Evolutionary conservation across 371 early-diverging fungal species (phyloP).

Genomic region (Apophysomyces ossiformis): DNA sequence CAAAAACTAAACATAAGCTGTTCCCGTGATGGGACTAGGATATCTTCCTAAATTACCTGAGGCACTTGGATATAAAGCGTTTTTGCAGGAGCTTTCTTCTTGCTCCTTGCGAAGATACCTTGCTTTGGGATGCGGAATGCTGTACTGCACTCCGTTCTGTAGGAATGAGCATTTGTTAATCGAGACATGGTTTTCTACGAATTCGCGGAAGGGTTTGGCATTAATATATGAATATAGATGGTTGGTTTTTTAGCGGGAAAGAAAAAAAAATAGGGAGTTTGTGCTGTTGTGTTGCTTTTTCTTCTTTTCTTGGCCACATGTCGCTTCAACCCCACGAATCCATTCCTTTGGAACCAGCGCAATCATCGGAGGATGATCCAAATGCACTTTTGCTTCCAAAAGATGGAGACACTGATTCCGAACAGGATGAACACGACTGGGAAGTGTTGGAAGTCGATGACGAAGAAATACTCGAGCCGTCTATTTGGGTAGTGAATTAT

Average conservation of each 20-base stretch:
- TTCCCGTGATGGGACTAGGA: too few species aligned
- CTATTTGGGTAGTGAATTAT: background rate
- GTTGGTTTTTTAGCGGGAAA: background rate
- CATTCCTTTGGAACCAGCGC: background rate
- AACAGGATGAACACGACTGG: background rate
- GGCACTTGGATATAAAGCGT: too few species aligned
- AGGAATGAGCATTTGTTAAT: too few species aligned
- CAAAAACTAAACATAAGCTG: too few species aligned
- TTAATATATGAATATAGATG: too few species aligned
- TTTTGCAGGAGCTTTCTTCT: too few species aligned
- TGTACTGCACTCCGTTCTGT: too few species aligned
- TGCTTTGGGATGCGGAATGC: too few species aligned
- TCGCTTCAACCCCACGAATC: background rate
- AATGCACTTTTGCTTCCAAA: background rate
- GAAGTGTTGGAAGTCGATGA: background rate
- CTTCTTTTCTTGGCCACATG: background rate
- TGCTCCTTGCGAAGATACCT: too few species aligned
- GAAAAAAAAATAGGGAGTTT: background rate
- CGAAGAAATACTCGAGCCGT: background rate
- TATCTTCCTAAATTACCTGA: too few species aligned
- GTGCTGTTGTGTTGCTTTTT: background rate
- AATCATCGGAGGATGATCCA: background rate
- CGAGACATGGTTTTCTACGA: too few species aligned
- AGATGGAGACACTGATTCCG: slow-evolving; percentile 3
- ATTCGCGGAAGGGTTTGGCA: too few species aligned